phyloP scores from a whole-genome alignment of 768 basidiomycete species.

The Trametes coccinea region DNA sequence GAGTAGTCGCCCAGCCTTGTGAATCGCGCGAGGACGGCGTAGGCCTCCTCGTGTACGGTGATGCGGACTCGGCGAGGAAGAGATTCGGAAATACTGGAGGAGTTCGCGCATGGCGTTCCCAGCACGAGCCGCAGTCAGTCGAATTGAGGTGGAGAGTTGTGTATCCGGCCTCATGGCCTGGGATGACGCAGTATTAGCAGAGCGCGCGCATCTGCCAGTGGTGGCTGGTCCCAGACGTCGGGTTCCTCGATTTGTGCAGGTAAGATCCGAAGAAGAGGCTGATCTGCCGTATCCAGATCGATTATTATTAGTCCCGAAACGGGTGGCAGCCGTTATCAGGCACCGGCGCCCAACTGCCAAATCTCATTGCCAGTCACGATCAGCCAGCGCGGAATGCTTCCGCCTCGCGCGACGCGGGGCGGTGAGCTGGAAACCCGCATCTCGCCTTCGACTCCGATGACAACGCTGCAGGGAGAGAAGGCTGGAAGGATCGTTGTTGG shows the following conservation, averaged over 20 bases:
- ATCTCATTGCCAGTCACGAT: slow-evolving; percentile 7
- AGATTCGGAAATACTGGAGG: not conserved
- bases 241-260: slow-evolving; percentile 15
- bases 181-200: slow-evolving; percentile 9
- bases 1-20: slow-evolving; percentile 13
- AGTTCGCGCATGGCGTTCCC: not conserved
- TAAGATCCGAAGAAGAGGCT: slow-evolving; percentile 22
- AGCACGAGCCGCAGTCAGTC: slow-evolving; percentile 9
- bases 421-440: slow-evolving; percentile 14
- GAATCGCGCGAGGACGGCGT: slow-evolving; percentile 12
- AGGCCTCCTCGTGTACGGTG: not conserved
- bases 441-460: not conserved
- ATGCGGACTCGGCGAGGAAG: not conserved
- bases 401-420: not conserved
- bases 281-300: slow-evolving; percentile 26
- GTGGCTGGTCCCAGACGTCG: slow-evolving; percentile 4
- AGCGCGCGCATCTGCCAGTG: slow-evolving; percentile 5
- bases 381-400: not conserved
- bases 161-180: slow-evolving; percentile 4
- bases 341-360: slow-evolving; percentile 25
- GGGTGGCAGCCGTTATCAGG: slow-evolving; percentile 20
- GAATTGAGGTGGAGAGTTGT: slow-evolving; percentile 7
- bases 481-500: not conserved
- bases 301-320: slow-evolving; percentile 20
- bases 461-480: not conserved